phyloP scores from a whole-genome alignment of 768 basidiomycete genomes.

The Tricholoma matsutake region DNA sequence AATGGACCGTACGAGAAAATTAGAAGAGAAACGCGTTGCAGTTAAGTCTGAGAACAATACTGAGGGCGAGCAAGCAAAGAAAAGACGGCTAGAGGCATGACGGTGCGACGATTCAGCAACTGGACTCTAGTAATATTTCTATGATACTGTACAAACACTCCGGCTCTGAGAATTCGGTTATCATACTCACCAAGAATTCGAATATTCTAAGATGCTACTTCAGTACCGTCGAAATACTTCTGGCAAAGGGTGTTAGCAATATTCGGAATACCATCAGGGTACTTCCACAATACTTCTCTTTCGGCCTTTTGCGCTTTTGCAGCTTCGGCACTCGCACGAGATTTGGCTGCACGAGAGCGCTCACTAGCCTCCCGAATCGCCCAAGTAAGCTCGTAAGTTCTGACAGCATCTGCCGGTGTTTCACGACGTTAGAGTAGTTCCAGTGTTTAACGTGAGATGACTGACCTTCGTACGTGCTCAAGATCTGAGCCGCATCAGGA shows the following conservation, averaged over 20 bases:
- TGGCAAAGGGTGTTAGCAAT: too few species aligned
- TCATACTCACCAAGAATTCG: too few species aligned
- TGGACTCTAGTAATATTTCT: not conserved
- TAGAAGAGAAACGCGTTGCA: slow-evolving; percentile 21
- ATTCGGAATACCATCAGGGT: too few species aligned
- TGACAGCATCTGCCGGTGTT: slow-evolving; percentile 63
- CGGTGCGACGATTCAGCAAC: not conserved
- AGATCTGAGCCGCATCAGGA: slow-evolving; percentile 73
- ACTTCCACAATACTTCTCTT: not conserved
- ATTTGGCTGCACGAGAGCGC: slow-evolving; percentile 49
- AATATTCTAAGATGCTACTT: too few species aligned
- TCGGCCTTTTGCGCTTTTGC: slow-evolving; percentile 15
- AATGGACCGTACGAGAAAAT: slow-evolving; percentile 39
- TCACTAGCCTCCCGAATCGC: slow-evolving; percentile 84
- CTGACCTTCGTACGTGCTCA: slow-evolving; percentile 81
- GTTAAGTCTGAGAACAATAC: not conserved
- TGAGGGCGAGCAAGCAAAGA: not conserved
- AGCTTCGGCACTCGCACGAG: slow-evolving; percentile 32
- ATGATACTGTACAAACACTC: not conserved
- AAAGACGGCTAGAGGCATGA: not conserved
- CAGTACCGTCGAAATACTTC: too few species aligned
- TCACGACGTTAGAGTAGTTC: not conserved
- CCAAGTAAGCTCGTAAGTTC: slow-evolving; percentile 91
- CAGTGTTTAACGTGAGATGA: not conserved
- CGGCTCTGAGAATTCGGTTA: too few species aligned